These are phyloP conservation scores for Trichoderma erinaceum DNA, from an alignment of 495 filamentous ascomycete genomes.

Conservation along the genomic window DNA sequence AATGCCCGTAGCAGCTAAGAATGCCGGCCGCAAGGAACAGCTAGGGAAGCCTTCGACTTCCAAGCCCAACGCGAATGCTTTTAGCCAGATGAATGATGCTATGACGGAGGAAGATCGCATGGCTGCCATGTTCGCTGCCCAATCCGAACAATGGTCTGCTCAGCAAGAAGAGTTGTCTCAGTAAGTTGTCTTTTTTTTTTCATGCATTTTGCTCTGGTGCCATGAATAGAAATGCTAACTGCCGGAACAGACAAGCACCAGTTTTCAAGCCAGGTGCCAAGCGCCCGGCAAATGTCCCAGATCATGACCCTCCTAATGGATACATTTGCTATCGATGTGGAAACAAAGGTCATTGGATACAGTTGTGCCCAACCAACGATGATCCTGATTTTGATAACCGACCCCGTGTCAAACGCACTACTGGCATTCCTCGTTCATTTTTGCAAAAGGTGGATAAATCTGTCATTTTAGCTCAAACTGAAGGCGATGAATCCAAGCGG, in stretches of 20 bases:
- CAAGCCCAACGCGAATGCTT: slow-evolving; percentile 49
- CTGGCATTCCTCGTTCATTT: slow-evolving; percentile 89
- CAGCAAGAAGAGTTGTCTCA: slow-evolving; percentile 89
- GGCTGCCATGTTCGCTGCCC: slow-evolving; percentile 77
- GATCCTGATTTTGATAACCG: slow-evolving; percentile 91
- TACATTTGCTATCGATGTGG: slow-evolving; percentile 98
- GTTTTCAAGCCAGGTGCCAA: slow-evolving; percentile 40
- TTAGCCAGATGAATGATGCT: slow-evolving; percentile 58
- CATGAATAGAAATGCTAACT: slow-evolving; percentile 31
- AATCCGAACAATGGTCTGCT: slow-evolving; percentile 78
- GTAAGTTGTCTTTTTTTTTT: slow-evolving; percentile 48
- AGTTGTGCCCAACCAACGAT: slow-evolving; percentile 93
- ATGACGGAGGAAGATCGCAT: slow-evolving; percentile 89
- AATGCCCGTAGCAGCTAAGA: slow-evolving; percentile 87
- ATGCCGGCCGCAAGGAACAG: slow-evolving; percentile 62
- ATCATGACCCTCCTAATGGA: slow-evolving; percentile 82
- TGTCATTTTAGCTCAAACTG: slow-evolving; percentile 62
- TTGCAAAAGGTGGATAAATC: slow-evolving; percentile 92
- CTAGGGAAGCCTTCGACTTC: slow-evolving; percentile 44
- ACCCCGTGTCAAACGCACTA: slow-evolving; percentile 87
- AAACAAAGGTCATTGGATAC: slow-evolving; percentile 98
- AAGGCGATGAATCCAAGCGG: slow-evolving; percentile 64
- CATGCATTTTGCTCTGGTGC: neutral
- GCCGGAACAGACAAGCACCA: slow-evolving; percentile 42
- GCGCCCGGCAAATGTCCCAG: slow-evolving; percentile 64